Evolutionary conservation across 768 basidiomycete genomes (phyloP), one percentile per base, ranked within the genome.

Genomic region (Hericium rajendrae): DNA sequence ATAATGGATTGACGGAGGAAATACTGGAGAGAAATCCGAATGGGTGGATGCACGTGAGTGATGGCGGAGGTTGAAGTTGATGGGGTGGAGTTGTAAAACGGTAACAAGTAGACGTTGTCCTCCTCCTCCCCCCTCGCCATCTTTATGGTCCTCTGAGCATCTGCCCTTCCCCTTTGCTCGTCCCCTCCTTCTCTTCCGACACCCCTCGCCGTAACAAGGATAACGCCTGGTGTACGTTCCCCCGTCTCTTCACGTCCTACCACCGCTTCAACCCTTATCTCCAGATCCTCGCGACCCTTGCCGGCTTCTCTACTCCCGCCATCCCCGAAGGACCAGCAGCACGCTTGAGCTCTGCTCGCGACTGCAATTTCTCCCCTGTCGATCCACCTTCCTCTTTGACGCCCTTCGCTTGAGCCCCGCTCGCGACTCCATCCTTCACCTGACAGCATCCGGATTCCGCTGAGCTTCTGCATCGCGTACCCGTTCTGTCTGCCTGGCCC

Each of bases 261-360:
- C 38, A 11, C 28, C 39, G n/a, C 28, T 20, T 48, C 38, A 32
- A 43, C 57, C 51, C 51, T 48, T 38, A 54, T 49, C 57, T 26
- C 43, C 66, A 89, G 85, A 81, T 80, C 57, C 89, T 91, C 88
- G 88, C 88, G 88, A 91, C 89, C 89, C 90, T 91, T 91, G 84
- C 78, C 86, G 87, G 86, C 84, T 74, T 80, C 86, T 72, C 73
- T 72, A 63, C 64, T 67, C 80, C 86, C 78, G 72, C 72, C 54
- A 16, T 55, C 60, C 69, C 70, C 70, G 71, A 72, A 69, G 67
- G 71, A 67, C 68, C 64, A 71, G 66, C 70, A 73, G 70, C 73
- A 59, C 65, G 68, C 66, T 66, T 67, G 69, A 70, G 86, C 79
- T 69, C 74, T 69, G 79, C 84, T 86, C 84, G 84, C 83, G 72